phyloP scores from a whole-genome alignment of 108 stramenopile genomes.

The Nannochloropsis salina region DNA sequence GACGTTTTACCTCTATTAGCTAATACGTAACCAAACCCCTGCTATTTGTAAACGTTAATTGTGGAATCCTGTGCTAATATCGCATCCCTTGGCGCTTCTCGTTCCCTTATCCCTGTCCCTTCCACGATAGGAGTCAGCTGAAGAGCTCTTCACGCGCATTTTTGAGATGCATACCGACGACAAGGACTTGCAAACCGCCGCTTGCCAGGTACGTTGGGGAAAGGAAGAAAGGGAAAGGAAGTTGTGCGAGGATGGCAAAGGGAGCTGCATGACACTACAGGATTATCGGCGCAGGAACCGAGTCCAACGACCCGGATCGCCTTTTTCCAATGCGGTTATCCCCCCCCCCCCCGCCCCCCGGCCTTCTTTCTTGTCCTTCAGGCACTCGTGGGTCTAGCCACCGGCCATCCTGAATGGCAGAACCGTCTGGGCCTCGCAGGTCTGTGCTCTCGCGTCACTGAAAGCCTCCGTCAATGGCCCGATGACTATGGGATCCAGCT shows the following conservation, averaged over 20 bases:
- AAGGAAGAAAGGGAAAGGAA: neutral
- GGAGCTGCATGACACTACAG: neutral
- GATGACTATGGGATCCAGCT: neutral
- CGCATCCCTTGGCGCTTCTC: neutral
- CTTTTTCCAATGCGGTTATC: too few relatives aligned
- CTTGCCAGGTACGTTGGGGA: neutral
- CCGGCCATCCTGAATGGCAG: neutral
- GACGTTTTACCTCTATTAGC: neutral
- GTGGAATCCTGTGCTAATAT: neutral
- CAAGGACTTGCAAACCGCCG: neutral
- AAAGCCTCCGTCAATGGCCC: neutral
- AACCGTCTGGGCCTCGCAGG: neutral
- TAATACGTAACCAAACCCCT: too few relatives aligned
- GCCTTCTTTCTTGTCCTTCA: neutral
- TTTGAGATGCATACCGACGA: neutral
- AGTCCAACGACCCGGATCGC: too few relatives aligned
- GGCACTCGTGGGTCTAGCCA: neutral
- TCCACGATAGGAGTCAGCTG: constrained; percentile 1
- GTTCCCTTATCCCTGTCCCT: neutral
- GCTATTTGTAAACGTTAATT: too few relatives aligned
- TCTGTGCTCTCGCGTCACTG: neutral
- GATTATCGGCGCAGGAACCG: too few relatives aligned
- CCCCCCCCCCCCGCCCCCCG: neutral
- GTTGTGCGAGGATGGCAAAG: neutral
- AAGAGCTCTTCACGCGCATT: neutral